phyloP scores from a whole-genome alignment of 1,139 yeast genomes.

The Wickerhamiella pararugosa region DNA sequence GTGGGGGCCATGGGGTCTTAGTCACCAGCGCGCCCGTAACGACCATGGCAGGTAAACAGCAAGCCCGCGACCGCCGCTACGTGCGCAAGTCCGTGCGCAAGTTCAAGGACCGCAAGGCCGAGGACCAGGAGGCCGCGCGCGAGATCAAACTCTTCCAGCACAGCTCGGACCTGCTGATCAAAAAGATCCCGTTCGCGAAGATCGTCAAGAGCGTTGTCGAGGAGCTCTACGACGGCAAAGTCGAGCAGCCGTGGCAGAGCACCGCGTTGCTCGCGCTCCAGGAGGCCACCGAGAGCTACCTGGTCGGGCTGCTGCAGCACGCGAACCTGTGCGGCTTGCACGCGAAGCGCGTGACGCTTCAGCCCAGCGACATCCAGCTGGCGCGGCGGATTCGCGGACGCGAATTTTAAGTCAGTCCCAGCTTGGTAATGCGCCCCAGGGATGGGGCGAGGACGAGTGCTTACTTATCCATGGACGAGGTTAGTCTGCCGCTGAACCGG shows the following conservation, averaged over 20 bases:
- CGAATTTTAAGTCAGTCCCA: no score
- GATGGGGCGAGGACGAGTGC: no score
- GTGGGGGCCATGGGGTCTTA: no score
- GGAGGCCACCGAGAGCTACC: constrained; percentile 83
- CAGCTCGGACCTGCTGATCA: constrained; percentile 57
- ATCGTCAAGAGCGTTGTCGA: constrained; percentile 69
- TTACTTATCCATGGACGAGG: constrained; percentile 4
- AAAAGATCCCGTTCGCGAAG: constrained; percentile 86
- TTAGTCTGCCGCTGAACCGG: constrained; percentile 52
- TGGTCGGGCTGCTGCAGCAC: constrained; percentile 76
- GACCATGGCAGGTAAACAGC: no score
- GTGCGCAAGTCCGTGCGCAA: no score
- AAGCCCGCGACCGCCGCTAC: no score
- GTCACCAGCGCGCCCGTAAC: no score
- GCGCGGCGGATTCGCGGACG: constrained; percentile 80
- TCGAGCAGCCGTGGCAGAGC: constrained; percentile 71
- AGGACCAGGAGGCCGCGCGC: constrained; percentile 20
- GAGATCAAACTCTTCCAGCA: constrained; percentile 72
- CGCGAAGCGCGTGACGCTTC: constrained; percentile 85
- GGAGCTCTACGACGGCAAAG: constrained; percentile 34
- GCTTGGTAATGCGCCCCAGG: no score
- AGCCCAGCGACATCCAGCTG: constrained; percentile 84
- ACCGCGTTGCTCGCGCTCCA: constrained; percentile 79
- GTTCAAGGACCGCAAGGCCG: neutral
- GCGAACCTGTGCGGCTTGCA: constrained; percentile 84